Evolutionary conservation across 2,329 filamentous ascomycete species (phyloP).

Genomic region (Fusarium sp.): DNA sequence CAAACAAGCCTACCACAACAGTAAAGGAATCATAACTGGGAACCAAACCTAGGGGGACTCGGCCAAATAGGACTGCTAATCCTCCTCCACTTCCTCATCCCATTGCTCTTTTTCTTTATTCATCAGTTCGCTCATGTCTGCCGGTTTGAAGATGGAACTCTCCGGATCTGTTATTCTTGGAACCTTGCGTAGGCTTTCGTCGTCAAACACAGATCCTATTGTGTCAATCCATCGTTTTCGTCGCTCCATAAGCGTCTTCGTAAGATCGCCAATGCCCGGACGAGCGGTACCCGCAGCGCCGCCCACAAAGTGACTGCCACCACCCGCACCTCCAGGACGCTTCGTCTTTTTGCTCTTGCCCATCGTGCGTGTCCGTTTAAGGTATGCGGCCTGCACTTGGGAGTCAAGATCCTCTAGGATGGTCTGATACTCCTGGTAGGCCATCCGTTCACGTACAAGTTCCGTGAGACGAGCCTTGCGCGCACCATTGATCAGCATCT

Average conservation of each 20-base stretch:
- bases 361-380: slow-evolving; percentile 94
- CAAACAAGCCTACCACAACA: slow-evolving; percentile 9
- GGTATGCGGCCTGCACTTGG: slow-evolving; percentile 93
- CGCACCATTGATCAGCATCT: slow-evolving; percentile 89
- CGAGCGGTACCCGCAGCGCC: slow-evolving; percentile 72
- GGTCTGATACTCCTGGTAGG: slow-evolving; percentile 95
- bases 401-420: slow-evolving; percentile 97
- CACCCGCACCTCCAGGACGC: slow-evolving; percentile 79
- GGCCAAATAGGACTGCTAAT: slow-evolving; percentile 51
- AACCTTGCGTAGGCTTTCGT: slow-evolving; percentile 79
- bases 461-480: slow-evolving; percentile 89
- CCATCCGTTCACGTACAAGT: slow-evolving; percentile 91
- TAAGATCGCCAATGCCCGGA: slow-evolving; percentile 90
- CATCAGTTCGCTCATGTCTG: slow-evolving; percentile 78
- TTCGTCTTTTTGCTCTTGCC: slow-evolving; percentile 95
- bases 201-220: slow-evolving; percentile 91
- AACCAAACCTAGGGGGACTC: slow-evolving; percentile 11
- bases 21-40: not conserved
- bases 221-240: slow-evolving; percentile 89
- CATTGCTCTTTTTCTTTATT: slow-evolving; percentile 83
- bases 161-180: slow-evolving; percentile 73
- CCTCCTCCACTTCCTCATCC: slow-evolving; percentile 83
- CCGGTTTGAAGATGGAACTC: slow-evolving; percentile 79
- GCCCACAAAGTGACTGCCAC: slow-evolving; percentile 74
- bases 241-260: slow-evolving; percentile 92